A percentile compares a stretch with the other conserved stretches of the same genome.
These are phyloP conservation scores for Picea glauca DNA, from an alignment of 75 land plant genomes.

Conservation along the genomic window DNA sequence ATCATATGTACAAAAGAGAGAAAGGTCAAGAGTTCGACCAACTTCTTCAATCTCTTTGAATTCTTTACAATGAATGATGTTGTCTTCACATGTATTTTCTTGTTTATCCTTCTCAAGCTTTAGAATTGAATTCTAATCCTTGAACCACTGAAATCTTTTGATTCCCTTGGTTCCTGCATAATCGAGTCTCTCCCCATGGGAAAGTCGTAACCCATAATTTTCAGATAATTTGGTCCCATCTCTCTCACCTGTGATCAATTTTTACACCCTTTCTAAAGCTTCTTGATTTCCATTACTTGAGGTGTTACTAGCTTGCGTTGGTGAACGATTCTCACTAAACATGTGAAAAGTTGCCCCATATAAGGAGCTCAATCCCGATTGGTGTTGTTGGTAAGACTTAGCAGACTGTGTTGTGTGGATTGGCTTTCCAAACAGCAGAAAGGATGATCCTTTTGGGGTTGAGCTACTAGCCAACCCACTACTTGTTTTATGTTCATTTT, in stretches of 20 bases:
- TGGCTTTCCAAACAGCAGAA: constrained; percentile 78
- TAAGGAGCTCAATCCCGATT: constrained; percentile 18
- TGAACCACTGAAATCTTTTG: constrained; percentile 20
- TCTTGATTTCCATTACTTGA: constrained; percentile 54
- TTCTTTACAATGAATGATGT: constrained; percentile 37
- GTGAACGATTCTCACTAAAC: constrained; percentile 12
- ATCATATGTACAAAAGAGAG: constrained; percentile 33
- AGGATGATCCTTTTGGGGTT: constrained; percentile 33
- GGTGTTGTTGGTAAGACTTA: constrained; percentile 24
- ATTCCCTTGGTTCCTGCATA: constrained; percentile 7
- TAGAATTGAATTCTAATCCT: constrained; percentile 14
- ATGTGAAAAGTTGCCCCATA: constrained; percentile 27
- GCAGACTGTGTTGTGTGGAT: constrained; percentile 48
- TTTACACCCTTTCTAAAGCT: constrained; percentile 11
- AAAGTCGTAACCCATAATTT: background rate
- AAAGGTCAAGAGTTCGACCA: constrained; percentile 46
- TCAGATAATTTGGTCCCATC: constrained; percentile 3
- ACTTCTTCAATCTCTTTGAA: constrained; percentile 46
- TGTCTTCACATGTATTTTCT: constrained; percentile 12
- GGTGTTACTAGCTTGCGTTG: constrained; percentile 22
- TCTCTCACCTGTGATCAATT: background rate
- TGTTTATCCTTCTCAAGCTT: background rate
- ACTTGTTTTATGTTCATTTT: constrained; percentile 15
- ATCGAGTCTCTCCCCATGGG: background rate
- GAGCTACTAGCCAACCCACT: constrained; percentile 13